Percentiles rank a stretch among this genome's conserved stretches.
Evolutionary conservation across 2,329 filamentous ascomycete species (phyloP).

Genomic region (Chaetomiaceae sp.): DNA sequence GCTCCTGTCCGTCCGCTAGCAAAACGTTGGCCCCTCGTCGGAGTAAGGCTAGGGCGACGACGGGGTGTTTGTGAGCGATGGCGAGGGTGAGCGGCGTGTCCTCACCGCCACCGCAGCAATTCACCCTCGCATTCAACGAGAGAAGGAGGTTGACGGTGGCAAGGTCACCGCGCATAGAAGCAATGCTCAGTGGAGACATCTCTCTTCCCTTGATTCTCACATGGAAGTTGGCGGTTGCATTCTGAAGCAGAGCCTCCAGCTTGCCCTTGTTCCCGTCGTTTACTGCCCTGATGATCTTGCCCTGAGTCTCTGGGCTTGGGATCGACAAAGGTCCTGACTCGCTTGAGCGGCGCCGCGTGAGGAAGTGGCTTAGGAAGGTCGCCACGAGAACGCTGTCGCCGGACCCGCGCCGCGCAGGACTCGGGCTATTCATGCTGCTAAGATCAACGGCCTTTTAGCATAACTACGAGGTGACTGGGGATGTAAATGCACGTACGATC

Average conservation of each 20-base stretch:
- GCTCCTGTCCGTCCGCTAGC: neutral
- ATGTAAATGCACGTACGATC: conserved; percentile 4
- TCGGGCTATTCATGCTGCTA: no score
- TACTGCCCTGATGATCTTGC: neutral
- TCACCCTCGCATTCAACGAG: neutral
- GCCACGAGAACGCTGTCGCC: no score
- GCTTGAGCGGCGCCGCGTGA: no score
- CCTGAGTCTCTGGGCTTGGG: no score
- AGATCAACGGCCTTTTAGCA: no score
- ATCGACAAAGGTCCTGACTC: no score
- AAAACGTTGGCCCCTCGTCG: conserved; percentile 11
- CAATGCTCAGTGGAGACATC: conserved; percentile 9
- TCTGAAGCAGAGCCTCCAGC: neutral
- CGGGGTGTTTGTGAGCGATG: neutral
- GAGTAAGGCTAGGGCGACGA: conserved; percentile 5
- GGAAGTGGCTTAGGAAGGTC: no score
- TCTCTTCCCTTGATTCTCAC: neutral
- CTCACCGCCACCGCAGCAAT: neutral
- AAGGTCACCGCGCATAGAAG: conserved; percentile 5
- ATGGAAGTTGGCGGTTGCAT: conserved; percentile 9
- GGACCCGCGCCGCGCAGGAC: no score
- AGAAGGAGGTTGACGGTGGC: conserved; percentile 10
- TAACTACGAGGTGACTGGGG: no score
- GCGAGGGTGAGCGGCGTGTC: conserved; percentile 10
- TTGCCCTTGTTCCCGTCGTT: neutral